These are phyloP conservation scores for Boechera stricta DNA, from an alignment of 345 rosid species.

Conservation along the genomic window DNA sequence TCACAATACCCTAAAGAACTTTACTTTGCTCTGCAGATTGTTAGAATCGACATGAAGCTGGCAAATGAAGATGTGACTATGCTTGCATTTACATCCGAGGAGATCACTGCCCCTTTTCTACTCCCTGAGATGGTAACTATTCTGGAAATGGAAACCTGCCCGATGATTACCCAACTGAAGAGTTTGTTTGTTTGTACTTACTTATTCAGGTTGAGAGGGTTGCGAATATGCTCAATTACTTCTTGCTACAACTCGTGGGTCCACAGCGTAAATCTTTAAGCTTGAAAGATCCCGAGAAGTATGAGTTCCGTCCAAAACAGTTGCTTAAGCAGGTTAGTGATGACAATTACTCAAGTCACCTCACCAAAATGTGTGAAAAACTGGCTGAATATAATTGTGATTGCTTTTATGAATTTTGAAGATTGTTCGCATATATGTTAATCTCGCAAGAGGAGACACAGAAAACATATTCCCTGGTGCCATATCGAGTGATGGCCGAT, in stretches of 20 bases:
- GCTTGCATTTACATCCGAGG: constrained; percentile 94
- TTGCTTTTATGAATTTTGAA: constrained; percentile 48
- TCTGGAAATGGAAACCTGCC: background rate
- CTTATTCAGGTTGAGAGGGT: constrained; percentile 87
- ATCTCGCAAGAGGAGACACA: constrained; percentile 86
- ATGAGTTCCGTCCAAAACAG: constrained; percentile 93
- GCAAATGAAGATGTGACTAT: constrained; percentile 98
- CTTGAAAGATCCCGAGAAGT: constrained; percentile 95
- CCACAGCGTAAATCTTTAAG: constrained; percentile 92
- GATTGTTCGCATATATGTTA: constrained; percentile 92
- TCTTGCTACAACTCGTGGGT: constrained; percentile 93
- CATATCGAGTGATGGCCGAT: constrained; percentile 93
- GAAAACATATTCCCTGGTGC: constrained; percentile 83
- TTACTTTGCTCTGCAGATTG: constrained; percentile 60
- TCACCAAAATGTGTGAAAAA: constrained; percentile 11
- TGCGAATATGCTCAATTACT: constrained; percentile 97
- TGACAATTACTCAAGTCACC: background rate
- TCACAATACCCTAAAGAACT: constrained; percentile 26
- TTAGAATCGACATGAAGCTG: constrained; percentile 93
- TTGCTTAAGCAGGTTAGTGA: constrained; percentile 87
- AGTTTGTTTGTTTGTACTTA: constrained; percentile 33
- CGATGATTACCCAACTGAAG: constrained; percentile 13
- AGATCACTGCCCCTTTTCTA: constrained; percentile 92
- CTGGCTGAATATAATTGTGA: constrained; percentile 13
- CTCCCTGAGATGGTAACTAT: constrained; percentile 95